Conservation (phyloP, 1,284 basidiomycete species). For the Mycena sp. region DNA sequence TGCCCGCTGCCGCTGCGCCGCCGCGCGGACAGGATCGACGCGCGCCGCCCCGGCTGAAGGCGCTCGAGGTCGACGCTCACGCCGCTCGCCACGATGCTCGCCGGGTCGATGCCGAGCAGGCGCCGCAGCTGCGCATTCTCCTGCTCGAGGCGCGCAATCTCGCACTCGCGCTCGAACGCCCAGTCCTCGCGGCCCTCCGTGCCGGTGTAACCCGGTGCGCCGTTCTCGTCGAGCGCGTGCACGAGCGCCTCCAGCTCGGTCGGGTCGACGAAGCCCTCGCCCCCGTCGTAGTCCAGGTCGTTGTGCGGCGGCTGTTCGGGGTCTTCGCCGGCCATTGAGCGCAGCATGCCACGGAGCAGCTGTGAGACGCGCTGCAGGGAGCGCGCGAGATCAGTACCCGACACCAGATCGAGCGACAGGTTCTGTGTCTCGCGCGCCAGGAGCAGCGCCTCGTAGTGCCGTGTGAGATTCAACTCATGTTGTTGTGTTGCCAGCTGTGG, state of each 20-base stretch:
- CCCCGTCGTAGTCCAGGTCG: slow-evolving; percentile 46
- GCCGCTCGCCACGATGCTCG: slow-evolving; percentile 59
- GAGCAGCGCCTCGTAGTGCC: slow-evolving; percentile 93
- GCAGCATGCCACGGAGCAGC: slow-evolving; percentile 77
- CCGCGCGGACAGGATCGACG: slow-evolving; percentile 41
- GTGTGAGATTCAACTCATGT: slow-evolving; percentile 89
- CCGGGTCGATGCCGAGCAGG: slow-evolving; percentile 76
- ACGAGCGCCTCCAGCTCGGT: slow-evolving; percentile 55
- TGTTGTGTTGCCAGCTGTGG: slow-evolving; percentile 85
- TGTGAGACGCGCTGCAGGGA: slow-evolving; percentile 78
- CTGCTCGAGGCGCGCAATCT: slow-evolving; percentile 79
- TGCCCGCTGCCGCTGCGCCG: slow-evolving; percentile 36
- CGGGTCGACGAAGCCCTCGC: slow-evolving; percentile 39
- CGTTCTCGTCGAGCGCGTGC: slow-evolving; percentile 49
- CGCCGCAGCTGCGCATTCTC: slow-evolving; percentile 85
- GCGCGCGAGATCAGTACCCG: slow-evolving; percentile 60
- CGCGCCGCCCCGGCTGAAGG: slow-evolving; percentile 47
- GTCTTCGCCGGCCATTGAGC: slow-evolving; percentile 77
- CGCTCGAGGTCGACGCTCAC: slow-evolving; percentile 56
- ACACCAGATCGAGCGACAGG: slow-evolving; percentile 66
- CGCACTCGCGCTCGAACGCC: slow-evolving; percentile 85
- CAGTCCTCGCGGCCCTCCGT: slow-evolving; percentile 68
- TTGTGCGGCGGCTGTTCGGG: slow-evolving; percentile 44
- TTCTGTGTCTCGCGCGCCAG: slow-evolving; percentile 74
- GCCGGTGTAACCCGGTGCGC: slow-evolving; percentile 27